A percentile compares a stretch with the other conserved stretches of the same genome.
Conservation (phyloP, 2,329 filamentous ascomycete genomes). For the Verticillium zaregamsianum region DNA sequence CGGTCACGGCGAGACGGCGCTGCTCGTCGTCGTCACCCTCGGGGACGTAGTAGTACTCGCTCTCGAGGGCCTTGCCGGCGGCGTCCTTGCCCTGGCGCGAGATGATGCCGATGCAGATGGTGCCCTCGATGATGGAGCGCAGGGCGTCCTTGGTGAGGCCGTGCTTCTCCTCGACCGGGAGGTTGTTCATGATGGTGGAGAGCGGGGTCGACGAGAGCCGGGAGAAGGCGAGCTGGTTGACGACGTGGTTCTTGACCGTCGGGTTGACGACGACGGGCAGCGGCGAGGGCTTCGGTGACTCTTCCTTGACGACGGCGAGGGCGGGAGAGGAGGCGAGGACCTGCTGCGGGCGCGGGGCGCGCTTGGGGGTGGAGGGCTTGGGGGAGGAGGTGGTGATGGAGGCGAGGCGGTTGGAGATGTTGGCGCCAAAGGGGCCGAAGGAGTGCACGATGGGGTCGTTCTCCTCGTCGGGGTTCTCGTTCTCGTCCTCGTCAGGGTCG, state of each 20-base stretch:
- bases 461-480: conserved; percentile 82
- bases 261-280: conserved; percentile 22
- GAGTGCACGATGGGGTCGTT: conserved; percentile 92
- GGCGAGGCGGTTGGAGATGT: conserved; percentile 77
- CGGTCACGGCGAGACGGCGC: conserved; percentile 76
- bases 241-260: conserved; percentile 72
- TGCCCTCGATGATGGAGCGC: conserved; percentile 66
- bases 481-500: conserved; percentile 53
- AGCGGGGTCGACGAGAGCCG: conserved; percentile 87
- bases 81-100: conserved; percentile 90
- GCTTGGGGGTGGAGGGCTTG: conserved; percentile 21
- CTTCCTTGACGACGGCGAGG: conserved; percentile 2
- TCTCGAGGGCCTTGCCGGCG: conserved; percentile 87
- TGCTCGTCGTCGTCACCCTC: conserved; percentile 79
- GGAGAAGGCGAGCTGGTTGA: conserved; percentile 94
- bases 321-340: not conserved
- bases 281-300: conserved; percentile 15
- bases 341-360: not conserved
- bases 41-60: conserved; percentile 94
- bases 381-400: conserved; percentile 71
- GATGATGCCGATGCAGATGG: conserved; percentile 82
- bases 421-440: conserved; percentile 84
- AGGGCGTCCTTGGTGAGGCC: conserved; percentile 61
- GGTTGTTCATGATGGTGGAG: conserved; percentile 81
- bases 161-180: conserved; percentile 63